A percentile compares a stretch with the other conserved stretches of the same genome.
Evolutionary conservation across 116 monocot species (phyloP).

Genomic region (Phalaenopsis hybrid): DNA sequence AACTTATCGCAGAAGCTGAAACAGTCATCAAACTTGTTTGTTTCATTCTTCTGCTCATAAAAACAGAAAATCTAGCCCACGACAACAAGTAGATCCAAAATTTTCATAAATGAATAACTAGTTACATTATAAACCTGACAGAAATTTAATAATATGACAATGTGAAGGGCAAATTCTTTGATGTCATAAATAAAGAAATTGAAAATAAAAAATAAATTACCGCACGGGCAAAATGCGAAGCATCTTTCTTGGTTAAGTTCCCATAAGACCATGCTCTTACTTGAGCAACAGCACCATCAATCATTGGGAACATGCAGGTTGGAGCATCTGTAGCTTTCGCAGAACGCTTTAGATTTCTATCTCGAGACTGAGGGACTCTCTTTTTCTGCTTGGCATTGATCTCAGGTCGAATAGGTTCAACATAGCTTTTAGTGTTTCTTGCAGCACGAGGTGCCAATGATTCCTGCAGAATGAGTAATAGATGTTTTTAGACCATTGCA

Average conservation of each 20-base stretch:
- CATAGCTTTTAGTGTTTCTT: constrained; percentile 88
- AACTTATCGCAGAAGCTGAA: not conserved
- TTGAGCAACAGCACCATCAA: constrained; percentile 75
- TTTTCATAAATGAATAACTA: not conserved
- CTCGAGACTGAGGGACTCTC: constrained; percentile 44
- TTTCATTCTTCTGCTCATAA: constrained; percentile 1
- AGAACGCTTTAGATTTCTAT: constrained; percentile 52
- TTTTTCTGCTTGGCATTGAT: constrained; percentile 50
- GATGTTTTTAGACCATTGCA: not conserved
- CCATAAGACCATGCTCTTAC: constrained; percentile 95
- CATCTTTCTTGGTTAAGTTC: constrained; percentile 85
- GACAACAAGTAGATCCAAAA: not conserved
- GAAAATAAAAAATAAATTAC: constrained; percentile 26
- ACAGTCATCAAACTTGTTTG: not conserved
- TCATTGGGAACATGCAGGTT: constrained; percentile 40
- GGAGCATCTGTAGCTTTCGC: constrained; percentile 34
- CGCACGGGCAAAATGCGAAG: constrained; percentile 79
- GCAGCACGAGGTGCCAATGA: constrained; percentile 94
- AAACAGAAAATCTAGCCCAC: not conserved
- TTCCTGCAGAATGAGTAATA: constrained; percentile 35
- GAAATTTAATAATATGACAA: not conserved
- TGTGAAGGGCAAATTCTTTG: not conserved
- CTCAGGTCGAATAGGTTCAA: constrained; percentile 53
- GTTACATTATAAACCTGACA: not conserved
- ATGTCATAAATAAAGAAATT: not conserved